Evolutionary conservation across 2,329 filamentous ascomycete genomes (phyloP), one percentile per base, ranked within the genome.

Genomic region (Fusarium subtropicale): DNA sequence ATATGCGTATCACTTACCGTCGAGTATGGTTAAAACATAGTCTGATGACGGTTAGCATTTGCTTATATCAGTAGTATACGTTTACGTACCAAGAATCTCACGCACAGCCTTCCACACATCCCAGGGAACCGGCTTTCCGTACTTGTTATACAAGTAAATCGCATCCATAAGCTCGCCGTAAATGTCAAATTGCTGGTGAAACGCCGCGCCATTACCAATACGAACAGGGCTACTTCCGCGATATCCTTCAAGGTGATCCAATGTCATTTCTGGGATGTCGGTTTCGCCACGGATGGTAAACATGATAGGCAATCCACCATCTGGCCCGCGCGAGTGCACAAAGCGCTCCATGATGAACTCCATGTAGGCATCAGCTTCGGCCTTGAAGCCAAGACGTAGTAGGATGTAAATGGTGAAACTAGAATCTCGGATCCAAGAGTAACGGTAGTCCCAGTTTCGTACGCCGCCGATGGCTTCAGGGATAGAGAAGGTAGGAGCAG

Each of bases 331-430:
- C 2, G 89, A 89, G 63, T 87, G 84, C 33, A 87, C 82, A 64
- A 94, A 88, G 12, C 91, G 86, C 69, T 92, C 87, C 78, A 87
- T 92, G 68, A 94, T 93, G 76, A 93, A 94, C 56, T 86, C 85
- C 85, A 93, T 93, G 77, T 93, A 94, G 2, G 90, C 88, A 76
- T 94, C 90, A 5, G 91, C 91, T 77, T 94, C 92, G 22, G 89
- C 86, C 30, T 84, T 89, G 79, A 93, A 94, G 8, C 92, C 92
- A 76, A 94, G 87, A 16, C 91, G 88, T 3, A 94, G 85, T 31
- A 94, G 84, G 66, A 94, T 90, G 72, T 94, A 94, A 69, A 93
- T 88, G 2, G 90, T 92, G 78, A 93, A 93, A 68, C 90, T 92
- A 1, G 90, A 88, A 79, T 94, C 91, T 24, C 92, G 86, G 36